A percentile compares a stretch with the other conserved stretches of the same genome.
Conservation (phyloP, 495 filamentous ascomycete genomes). For the Monascus purpureus region DNA sequence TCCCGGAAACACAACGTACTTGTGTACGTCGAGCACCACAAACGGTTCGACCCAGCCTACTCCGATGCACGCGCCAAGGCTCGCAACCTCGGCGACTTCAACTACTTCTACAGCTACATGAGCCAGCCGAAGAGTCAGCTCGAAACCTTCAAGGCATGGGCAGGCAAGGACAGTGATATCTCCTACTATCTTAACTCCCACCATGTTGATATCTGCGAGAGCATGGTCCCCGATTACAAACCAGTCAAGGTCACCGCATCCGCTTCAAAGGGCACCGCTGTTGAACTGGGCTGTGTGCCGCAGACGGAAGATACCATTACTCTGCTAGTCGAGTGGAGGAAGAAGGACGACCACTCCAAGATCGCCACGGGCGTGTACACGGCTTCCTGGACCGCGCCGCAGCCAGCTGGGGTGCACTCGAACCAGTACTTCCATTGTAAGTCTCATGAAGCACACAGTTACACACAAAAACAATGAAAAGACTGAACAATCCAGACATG, state of each 20-base stretch:
- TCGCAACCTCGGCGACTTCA: slow-evolving; percentile 70
- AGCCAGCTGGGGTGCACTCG: slow-evolving; percentile 79
- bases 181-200: slow-evolving; percentile 92
- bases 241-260: slow-evolving; percentile 69
- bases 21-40: slow-evolving; percentile 94
- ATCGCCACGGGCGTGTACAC: slow-evolving; percentile 85
- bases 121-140: slow-evolving; percentile 84
- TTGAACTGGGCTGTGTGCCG: slow-evolving; percentile 59
- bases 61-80: slow-evolving; percentile 67
- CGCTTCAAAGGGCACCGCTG: slow-evolving; percentile 56
- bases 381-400: slow-evolving; percentile 86
- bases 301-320: slow-evolving; percentile 90
- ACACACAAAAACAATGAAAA: background rate
- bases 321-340: slow-evolving; percentile 74
- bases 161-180: slow-evolving; percentile 80
- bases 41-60: slow-evolving; percentile 88
- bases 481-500: slow-evolving; percentile 40
- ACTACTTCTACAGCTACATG: slow-evolving; percentile 98
- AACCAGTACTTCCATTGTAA: slow-evolving; percentile 90
- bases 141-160: slow-evolving; percentile 95
- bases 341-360: slow-evolving; percentile 49
- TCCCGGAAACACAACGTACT: slow-evolving; percentile 66
- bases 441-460: slow-evolving; percentile 1
- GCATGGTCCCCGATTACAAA: slow-evolving; percentile 70
- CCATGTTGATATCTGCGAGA: slow-evolving; percentile 81